phyloP scores from a whole-genome alignment of 2,329 filamentous ascomycete species.

The Talaromyces sp. region DNA sequence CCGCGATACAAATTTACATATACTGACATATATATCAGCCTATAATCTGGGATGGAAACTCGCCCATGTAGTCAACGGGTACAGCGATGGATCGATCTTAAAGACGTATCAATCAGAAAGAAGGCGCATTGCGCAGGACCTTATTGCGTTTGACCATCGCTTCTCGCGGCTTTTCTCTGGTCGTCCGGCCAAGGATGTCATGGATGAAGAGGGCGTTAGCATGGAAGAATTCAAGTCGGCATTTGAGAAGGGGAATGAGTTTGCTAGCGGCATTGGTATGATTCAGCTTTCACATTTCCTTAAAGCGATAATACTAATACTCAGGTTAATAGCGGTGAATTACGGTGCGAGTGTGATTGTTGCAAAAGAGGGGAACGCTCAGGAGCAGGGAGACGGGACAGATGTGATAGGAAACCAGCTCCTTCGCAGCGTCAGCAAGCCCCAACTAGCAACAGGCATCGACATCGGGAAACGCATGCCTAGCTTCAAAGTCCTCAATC shows the following conservation, averaged over 20 bases:
- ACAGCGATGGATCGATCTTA: constrained; percentile 27
- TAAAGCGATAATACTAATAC: neutral
- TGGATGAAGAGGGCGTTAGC: neutral
- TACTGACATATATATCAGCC: neutral
- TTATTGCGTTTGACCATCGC: constrained; percentile 41
- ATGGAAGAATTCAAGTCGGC: neutral
- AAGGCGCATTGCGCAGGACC: constrained; percentile 32
- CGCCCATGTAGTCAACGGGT: constrained; percentile 29
- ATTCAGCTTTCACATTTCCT: neutral
- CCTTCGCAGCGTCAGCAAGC: constrained; percentile 27
- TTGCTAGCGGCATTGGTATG: neutral
- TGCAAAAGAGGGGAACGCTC: neutral
- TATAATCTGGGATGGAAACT: constrained; percentile 41
- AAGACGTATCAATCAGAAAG: constrained; percentile 34
- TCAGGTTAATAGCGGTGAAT: neutral
- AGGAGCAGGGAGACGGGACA: neutral
- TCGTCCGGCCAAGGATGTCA: neutral
- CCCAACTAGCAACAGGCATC: constrained; percentile 16
- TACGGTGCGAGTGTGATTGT: neutral
- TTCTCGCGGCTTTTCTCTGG: constrained; percentile 33
- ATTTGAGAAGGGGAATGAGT: neutral
- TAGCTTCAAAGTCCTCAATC: constrained; percentile 53
- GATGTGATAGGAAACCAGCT: constrained; percentile 25
- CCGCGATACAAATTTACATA: neutral
- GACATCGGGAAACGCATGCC: constrained; percentile 41